Base-by-base conservation (phyloP, 768 basidiomycete species). In the Tricholomella constricta region DNA sequence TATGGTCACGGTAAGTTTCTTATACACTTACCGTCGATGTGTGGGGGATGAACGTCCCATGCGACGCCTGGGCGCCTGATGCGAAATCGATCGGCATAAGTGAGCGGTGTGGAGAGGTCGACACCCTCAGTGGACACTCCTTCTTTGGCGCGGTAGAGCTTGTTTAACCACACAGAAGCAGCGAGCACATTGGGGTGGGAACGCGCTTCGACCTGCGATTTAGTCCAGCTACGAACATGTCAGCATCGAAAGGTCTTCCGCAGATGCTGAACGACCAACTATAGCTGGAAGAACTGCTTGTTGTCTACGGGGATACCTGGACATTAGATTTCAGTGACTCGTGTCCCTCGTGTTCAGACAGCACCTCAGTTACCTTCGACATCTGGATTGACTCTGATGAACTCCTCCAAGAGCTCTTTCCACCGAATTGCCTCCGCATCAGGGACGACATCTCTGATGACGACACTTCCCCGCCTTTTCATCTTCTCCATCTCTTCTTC, bases 211-310 rank as follows among this genome's bases (percentile, higher is more conserved):
- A 89, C 81, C 63, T 88, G 86, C 3, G 75, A 59, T 50, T 72
- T 75, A 15, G 74, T 75, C 73, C 74, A 75, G 48, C 74, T 76
- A 32, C 20, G 14, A 20, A 25, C 29, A 26, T n/a, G n/a, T 25
- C 47, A 48, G 52, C 35, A 31, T 31, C 14, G 15, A 14, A 31
- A 14, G 15, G 26, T 1, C 9, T 31, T 19, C 22, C 25, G 27
- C 12, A 36, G 11, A 15, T 26, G 34, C 34, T 23, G 7, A 46
- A 14, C 17, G 25, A 73, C 81, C 47, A 58, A 86, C 87, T 88
- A 89, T 44, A 89, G 79, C 61, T 83, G 71, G 68, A 85, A 89
- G 69, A 90, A 88, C 59, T 89, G 87, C 46, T 84, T 87, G 58
- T 89, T 69, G n/a, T 76, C 58, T 5, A 55, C 73, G 0, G 86